Conservation (phyloP, 2,329 filamentous ascomycete genomes). For the Alternaria solani region DNA sequence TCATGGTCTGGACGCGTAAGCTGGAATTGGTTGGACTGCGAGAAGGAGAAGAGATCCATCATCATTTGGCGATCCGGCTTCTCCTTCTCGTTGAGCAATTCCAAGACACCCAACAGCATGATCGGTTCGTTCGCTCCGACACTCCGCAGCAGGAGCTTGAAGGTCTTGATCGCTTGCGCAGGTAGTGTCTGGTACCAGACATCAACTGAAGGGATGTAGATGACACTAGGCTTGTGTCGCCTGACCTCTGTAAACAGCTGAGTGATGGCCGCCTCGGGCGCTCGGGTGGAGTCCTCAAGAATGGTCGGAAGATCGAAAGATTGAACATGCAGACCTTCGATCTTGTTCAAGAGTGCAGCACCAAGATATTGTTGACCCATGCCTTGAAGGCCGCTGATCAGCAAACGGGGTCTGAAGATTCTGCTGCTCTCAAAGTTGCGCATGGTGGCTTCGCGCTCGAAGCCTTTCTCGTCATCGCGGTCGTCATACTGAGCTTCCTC, state of each 20-base stretch:
- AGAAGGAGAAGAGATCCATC: slow-evolving; percentile 84
- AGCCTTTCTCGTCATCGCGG: slow-evolving; percentile 81
- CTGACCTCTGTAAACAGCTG: slow-evolving; percentile 91
- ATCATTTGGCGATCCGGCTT: slow-evolving; percentile 69
- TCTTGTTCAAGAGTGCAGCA: slow-evolving; percentile 83
- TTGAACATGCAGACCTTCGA: slow-evolving; percentile 94
- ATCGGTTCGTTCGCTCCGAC: slow-evolving; percentile 92
- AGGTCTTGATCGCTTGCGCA: slow-evolving; percentile 75
- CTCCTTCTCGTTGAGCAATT: slow-evolving; percentile 68
- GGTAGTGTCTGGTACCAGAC: slow-evolving; percentile 80
- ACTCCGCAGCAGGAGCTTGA: slow-evolving; percentile 80
- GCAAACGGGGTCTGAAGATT: slow-evolving; percentile 85
- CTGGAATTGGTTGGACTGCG: slow-evolving; percentile 76
- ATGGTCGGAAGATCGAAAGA: slow-evolving; percentile 91
- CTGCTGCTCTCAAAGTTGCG: slow-evolving; percentile 81
- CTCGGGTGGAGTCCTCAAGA: slow-evolving; percentile 80
- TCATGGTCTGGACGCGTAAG: slow-evolving; percentile 73
- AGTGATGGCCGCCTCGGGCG: slow-evolving; percentile 87
- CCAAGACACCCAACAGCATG: slow-evolving; percentile 84
- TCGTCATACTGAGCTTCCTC: slow-evolving; percentile 96
- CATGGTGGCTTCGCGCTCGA: slow-evolving; percentile 80
- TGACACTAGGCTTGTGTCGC: slow-evolving; percentile 92
- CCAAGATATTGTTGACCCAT: slow-evolving; percentile 96
- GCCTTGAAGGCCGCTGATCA: slow-evolving; percentile 81
- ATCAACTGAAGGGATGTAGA: slow-evolving; percentile 91